phyloP scores from a whole-genome alignment of 129 eudicot species.

The Chrysanthemum lavandulifolium region DNA sequence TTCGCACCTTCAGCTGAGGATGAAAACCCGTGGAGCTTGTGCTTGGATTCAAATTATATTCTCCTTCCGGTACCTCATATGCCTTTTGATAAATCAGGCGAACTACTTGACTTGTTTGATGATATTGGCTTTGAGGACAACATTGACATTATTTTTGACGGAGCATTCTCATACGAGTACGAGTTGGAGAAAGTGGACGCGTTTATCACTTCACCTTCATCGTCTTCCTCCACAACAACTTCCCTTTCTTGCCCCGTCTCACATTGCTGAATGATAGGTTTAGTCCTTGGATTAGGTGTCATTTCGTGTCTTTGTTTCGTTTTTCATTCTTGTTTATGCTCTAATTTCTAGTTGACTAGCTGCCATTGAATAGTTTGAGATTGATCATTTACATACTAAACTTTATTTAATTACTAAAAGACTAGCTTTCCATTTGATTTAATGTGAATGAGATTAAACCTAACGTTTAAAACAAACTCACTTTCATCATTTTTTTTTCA shows the following conservation, averaged over 20 bases:
- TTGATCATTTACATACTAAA: no score
- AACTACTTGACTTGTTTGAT: slow-evolving; percentile 42
- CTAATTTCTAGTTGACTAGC: slow-evolving; percentile 25
- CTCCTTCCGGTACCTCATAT: slow-evolving; percentile 53
- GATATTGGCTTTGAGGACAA: slow-evolving; percentile 58
- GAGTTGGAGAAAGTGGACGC: slow-evolving; percentile 26
- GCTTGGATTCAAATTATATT: slow-evolving; percentile 44
- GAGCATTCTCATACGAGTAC: slow-evolving; percentile 9
- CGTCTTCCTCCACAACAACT: slow-evolving; percentile 41
- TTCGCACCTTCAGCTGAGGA: slow-evolving; percentile 25
- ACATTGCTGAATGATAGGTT: slow-evolving; percentile 22
- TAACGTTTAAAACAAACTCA: no score
- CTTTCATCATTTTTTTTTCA: no score
- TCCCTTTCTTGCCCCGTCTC: slow-evolving; percentile 30
- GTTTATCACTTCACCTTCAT: slow-evolving; percentile 33
- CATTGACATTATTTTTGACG: slow-evolving; percentile 52
- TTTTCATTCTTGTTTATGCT: not conserved
- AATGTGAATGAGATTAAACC: no score
- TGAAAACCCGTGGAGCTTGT: slow-evolving; percentile 67
- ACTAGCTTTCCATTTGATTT: no score
- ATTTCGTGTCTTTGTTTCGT: slow-evolving; percentile 13
- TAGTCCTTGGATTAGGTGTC: slow-evolving; percentile 20
- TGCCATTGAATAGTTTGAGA: slow-evolving; percentile 27
- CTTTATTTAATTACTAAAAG: no score
- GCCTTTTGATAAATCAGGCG: slow-evolving; percentile 43